Evolutionary conservation across 371 early-diverging fungal species (phyloP), one percentile per base, ranked within the genome.

Genomic region (Apophysomyces variabilis): DNA sequence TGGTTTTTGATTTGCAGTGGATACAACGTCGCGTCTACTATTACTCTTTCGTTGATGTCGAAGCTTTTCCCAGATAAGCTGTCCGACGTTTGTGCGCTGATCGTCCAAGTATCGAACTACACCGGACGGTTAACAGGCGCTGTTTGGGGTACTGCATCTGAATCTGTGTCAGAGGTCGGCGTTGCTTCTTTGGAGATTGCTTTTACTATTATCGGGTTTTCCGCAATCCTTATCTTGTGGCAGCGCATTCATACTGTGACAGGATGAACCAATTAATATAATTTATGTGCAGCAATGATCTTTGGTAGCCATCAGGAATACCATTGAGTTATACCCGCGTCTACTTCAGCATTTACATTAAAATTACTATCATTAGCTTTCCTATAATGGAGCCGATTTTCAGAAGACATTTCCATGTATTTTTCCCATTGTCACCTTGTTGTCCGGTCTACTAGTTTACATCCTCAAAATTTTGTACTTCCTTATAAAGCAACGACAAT

Each of bases 191-290:
- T 50, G 54, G 54, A 50, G 21, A n/a, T 50, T 21, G 54, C 54
- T 21, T 50, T 50, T 21, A 50, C 54, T 5, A 50, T 50, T 21
- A 50, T 50, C 21, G 54, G 54, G 0, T 50, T n/a, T 21, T 50
- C 54, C 5, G 54, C 54, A 11, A 50, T 50, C 11, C 4, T 50
- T 26, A 50, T 50, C 11, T 21, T 50, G 54, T 50, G 54, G 54
- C 16, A 50, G 21, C 54, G 54, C 21, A 50, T 50, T 50, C 54
- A 50, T 50, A 50, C 54, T 7, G 54, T 50, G 54, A 50, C 54
- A 21, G 54, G 54, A 50, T 50, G 32, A 50, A 26, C 21, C 5
- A 4, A 4, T 50, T 50, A 18, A 50, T 50, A 26, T 26, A 26
- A 26, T 26, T 26, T 21, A 21, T 50, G 54, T 21, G 21, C 21